Conservation (phyloP, 140 eudicot species). For the Stevia rebaudiana region DNA sequence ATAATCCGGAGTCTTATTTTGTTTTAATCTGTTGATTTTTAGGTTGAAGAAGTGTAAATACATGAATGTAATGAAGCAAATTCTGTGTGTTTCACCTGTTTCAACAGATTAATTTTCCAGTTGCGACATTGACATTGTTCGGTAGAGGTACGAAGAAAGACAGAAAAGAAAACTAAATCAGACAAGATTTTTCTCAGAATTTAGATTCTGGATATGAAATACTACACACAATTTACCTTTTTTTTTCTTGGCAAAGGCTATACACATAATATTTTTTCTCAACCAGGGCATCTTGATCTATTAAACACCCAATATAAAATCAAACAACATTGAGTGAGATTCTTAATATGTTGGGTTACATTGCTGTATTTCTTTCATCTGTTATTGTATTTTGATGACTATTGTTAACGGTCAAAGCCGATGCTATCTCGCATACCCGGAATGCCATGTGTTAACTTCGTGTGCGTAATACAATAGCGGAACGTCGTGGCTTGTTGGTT, state of each 20-base stretch:
- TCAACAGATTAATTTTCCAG: conserved; percentile 5
- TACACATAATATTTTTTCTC: background rate
- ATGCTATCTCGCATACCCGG: too few relatives aligned
- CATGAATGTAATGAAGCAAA: background rate
- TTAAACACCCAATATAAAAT: background rate
- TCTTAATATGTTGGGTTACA: background rate
- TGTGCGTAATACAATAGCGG: too few relatives aligned
- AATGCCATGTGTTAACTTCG: too few relatives aligned
- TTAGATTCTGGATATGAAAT: conserved; percentile 10
- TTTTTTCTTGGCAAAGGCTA: conserved; percentile 3
- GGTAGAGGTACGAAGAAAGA: conserved; percentile 11
- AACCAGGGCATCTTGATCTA: conserved; percentile 7
- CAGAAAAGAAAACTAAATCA: background rate
- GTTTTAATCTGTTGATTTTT: conserved; percentile 15
- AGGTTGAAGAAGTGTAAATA: conserved; percentile 86
- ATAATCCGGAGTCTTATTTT: background rate
- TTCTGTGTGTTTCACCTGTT: conserved; percentile 8
- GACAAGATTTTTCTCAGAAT: conserved; percentile 3
- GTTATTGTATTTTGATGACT: background rate
- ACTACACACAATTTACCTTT: conserved; percentile 14
- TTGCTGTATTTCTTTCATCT: background rate
- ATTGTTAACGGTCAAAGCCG: background rate
- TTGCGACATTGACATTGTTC: conserved; percentile 1
- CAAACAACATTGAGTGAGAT: too few relatives aligned
- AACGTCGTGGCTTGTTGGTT: too few relatives aligned